Conservation (phyloP, 306 rosid species). For the Arachis stenosperma region DNA sequence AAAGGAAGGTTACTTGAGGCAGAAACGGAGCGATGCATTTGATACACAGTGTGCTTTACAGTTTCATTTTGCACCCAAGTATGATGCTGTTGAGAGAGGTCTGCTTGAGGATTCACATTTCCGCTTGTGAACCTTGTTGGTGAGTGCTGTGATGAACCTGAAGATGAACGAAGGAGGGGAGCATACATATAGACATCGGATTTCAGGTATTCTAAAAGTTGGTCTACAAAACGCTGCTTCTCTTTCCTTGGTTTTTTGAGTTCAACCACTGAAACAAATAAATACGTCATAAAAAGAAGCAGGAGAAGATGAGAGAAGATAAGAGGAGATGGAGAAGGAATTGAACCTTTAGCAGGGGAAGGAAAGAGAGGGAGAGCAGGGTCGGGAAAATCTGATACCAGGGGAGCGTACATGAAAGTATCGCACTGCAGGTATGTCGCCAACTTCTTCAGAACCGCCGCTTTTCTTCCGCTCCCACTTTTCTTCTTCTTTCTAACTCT, state of each 20-base stretch:
- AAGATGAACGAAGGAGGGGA: conserved; percentile 49
- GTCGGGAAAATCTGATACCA: conserved; percentile 43
- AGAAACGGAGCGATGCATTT: conserved; percentile 46
- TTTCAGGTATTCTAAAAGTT: conserved; percentile 55
- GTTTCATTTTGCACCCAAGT: conserved; percentile 41
- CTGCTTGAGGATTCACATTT: conserved; percentile 35
- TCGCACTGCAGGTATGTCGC: conserved; percentile 62
- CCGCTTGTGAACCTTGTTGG: conserved; percentile 28
- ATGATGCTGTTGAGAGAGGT: conserved; percentile 35
- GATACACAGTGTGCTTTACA: conserved; percentile 51
- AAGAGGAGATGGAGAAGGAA: neutral
- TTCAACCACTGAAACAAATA: conserved; percentile 45
- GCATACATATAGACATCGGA: conserved; percentile 73
- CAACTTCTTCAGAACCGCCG: conserved; percentile 42
- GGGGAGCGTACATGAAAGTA: conserved; percentile 67
- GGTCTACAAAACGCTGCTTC: conserved; percentile 42
- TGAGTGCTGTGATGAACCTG: conserved; percentile 34
- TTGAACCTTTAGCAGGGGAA: conserved; percentile 42
- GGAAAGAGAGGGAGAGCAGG: conserved; percentile 23
- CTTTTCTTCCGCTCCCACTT: conserved; percentile 47
- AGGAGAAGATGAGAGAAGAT: no score
- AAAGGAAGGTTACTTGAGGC: conserved; percentile 45
- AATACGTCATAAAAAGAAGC: neutral
- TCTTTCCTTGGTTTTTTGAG: conserved; percentile 39
- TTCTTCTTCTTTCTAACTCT: conserved; percentile 49